Conservation (phyloP, 1,139 yeast species). For the Pneumocystis oryctolagi region DNA sequence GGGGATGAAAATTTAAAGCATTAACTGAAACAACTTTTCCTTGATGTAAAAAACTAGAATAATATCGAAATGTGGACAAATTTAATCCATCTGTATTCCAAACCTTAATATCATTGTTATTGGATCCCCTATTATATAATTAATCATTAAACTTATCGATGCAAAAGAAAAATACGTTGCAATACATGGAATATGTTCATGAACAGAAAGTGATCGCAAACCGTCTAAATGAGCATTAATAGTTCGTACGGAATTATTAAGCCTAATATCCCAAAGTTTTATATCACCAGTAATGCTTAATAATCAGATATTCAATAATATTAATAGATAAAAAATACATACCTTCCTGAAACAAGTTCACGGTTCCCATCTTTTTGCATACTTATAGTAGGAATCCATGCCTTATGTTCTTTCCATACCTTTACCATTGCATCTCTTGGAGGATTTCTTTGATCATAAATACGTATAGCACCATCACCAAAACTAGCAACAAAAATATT, state of each 20-base stretch:
- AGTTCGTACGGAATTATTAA: conserved; percentile 51
- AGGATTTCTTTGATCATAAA: conserved; percentile 77
- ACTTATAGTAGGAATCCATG: conserved; percentile 65
- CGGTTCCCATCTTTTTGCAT: conserved; percentile 96
- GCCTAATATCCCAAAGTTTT: conserved; percentile 79
- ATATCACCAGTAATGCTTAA: conserved; percentile 61
- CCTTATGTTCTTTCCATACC: conserved; percentile 50
- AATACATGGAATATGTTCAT: conserved; percentile 78
- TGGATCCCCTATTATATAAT: conserved; percentile 57
- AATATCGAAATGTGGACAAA: conserved; percentile 45
- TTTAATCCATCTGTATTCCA: conserved; percentile 80
- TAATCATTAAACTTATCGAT: background rate
- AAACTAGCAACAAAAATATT: conserved; percentile 82
- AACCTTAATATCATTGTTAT: conserved; percentile 43
- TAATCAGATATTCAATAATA: background rate
- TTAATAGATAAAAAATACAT: conserved; percentile 20
- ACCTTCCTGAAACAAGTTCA: conserved; percentile 58
- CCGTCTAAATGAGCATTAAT: conserved; percentile 49
- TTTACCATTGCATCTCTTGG: conserved; percentile 76
- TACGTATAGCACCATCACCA: conserved; percentile 80
- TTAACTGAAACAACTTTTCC: conserved; percentile 36
- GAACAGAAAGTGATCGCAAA: conserved; percentile 64
- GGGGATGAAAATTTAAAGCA: conserved; percentile 74
- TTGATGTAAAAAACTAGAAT: conserved; percentile 26
- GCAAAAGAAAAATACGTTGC: conserved; percentile 12